Evolutionary conservation across 345 rosid genomes (phyloP).

Genomic region (Hibiscus mutabilis): DNA sequence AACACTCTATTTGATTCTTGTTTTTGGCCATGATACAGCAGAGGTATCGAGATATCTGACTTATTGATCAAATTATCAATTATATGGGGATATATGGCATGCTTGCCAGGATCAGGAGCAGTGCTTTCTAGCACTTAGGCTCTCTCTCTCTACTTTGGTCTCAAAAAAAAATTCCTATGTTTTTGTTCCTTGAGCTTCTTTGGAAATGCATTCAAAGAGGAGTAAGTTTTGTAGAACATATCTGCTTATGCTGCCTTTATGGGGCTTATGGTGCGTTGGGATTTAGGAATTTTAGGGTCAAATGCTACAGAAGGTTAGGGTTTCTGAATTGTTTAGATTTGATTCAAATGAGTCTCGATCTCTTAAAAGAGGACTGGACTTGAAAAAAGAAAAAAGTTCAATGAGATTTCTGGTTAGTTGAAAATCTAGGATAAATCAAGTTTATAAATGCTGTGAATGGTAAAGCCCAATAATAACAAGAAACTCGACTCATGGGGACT

Average conservation of each 20-base stretch:
- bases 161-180: not conserved
- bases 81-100: not conserved
- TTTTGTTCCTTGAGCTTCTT: not conserved
- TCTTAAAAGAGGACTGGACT: not conserved
- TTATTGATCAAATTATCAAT: not conserved
- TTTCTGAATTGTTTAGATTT: not conserved
- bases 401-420: not conserved
- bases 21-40: slow-evolving; percentile 68
- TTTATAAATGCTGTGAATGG: not conserved
- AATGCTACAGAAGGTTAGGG: not conserved
- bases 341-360: not conserved
- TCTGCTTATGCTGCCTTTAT: not conserved
- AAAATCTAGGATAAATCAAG: not conserved
- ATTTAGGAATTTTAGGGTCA: not conserved
- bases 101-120: not conserved
- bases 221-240: not conserved
- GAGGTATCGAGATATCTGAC: slow-evolving; percentile 49
- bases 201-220: not conserved
- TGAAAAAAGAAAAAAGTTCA: not conserved
- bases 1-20: slow-evolving; percentile 76
- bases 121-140: not conserved
- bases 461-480: not conserved
- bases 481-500: not conserved
- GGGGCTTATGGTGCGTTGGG: not conserved
- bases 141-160: not conserved